These are phyloP conservation scores for Nyssa sinensis DNA, from an alignment of 148 eudicot genomes.

Conservation along the genomic window DNA sequence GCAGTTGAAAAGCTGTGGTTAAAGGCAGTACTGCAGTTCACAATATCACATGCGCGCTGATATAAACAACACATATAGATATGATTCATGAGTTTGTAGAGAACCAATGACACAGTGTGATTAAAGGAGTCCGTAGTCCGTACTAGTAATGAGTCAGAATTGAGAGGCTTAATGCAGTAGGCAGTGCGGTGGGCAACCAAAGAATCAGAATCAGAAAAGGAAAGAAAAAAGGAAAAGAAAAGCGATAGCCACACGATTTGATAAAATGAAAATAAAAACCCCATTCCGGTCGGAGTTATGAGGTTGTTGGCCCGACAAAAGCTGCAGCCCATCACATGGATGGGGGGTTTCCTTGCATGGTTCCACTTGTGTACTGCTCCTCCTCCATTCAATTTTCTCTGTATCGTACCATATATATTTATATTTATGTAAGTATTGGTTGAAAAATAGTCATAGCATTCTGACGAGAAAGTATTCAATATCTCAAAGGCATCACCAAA, in stretches of 20 bases:
- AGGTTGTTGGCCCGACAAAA: constrained; percentile 27
- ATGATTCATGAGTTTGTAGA: background rate
- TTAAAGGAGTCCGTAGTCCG: background rate
- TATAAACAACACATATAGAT: no score
- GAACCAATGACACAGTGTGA: background rate
- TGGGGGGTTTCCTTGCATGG: constrained; percentile 3
- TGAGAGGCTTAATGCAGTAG: background rate
- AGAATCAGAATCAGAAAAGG: constrained; percentile 1
- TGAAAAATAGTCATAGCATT: no score
- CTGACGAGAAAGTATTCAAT: no score
- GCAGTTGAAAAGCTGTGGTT: no score
- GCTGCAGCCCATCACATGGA: constrained; percentile 14
- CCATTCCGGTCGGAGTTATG: constrained; percentile 14
- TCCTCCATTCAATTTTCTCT: background rate
- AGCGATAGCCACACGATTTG: no score
- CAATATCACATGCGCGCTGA: no score
- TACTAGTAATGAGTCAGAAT: constrained; percentile 5
- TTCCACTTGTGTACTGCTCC: background rate
- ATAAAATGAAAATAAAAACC: background rate
- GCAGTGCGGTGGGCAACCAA: background rate
- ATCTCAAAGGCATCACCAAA: no score
- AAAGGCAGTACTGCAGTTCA: no score
- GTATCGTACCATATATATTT: background rate
- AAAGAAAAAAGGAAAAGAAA: background rate
- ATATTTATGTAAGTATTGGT: no score